Evolutionary conservation across 495 filamentous ascomycete species (phyloP).

Genomic region (Evernia prunastri): DNA sequence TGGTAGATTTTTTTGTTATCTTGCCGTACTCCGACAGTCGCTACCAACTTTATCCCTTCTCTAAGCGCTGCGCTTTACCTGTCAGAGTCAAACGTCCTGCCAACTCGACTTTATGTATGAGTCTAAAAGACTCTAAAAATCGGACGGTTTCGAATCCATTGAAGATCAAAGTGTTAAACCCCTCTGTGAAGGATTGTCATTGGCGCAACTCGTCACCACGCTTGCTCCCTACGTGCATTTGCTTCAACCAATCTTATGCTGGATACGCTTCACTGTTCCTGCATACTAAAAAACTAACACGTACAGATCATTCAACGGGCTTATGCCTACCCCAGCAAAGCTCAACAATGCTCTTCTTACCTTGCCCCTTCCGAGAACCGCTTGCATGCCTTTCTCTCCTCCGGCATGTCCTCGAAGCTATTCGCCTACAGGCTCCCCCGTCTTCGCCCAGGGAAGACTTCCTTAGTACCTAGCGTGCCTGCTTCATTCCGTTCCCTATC

Average conservation of each 20-base stretch:
- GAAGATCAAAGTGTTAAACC: not conserved
- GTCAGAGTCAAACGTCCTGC: constrained; percentile 2
- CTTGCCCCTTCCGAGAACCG: not conserved
- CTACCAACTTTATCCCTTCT: constrained; percentile 12
- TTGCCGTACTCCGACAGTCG: constrained; percentile 9
- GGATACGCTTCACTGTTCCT: constrained; percentile 12
- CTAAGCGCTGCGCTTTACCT: constrained; percentile 25
- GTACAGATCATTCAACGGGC: not conserved
- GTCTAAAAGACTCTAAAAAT: too few relatives aligned
- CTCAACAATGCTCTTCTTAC: not conserved
- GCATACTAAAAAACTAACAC: constrained; percentile 13
- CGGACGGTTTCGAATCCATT: constrained; percentile 3
- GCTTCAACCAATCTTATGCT: constrained; percentile 9
- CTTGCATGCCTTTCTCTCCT: not conserved
- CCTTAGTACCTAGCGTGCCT: not conserved
- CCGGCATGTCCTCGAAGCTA: not conserved
- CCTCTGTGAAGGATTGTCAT: not conserved
- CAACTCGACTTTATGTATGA: too few relatives aligned
- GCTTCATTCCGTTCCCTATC: constrained; percentile 1
- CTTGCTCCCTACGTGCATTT: not conserved
- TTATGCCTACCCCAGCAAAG: not conserved
- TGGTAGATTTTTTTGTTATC: too few relatives aligned
- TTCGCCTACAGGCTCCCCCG: not conserved
- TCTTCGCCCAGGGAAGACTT: not conserved
- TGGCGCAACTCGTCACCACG: constrained; percentile 8